Conservation (phyloP, 2,329 filamentous ascomycete species). For the Aureobasidium sp. region DNA sequence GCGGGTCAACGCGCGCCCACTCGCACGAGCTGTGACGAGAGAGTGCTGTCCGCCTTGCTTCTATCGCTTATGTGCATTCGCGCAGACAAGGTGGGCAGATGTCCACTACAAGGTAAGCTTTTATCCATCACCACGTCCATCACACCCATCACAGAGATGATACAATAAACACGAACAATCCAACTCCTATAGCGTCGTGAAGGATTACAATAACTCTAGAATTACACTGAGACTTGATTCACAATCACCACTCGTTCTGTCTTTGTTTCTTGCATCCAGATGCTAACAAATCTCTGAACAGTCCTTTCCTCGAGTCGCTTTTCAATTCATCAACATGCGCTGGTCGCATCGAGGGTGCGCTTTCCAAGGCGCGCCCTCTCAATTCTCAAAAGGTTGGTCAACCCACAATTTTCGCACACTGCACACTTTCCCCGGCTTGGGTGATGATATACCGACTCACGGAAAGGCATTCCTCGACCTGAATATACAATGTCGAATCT, state of each 20-base stretch:
- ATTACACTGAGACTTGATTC: slow-evolving; percentile 41
- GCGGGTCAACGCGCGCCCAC: not conserved
- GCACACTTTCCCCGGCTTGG: slow-evolving; percentile 1
- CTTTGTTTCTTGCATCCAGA: not conserved
- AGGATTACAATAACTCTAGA: slow-evolving; percentile 44
- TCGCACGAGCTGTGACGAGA: not conserved
- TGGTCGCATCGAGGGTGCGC: not conserved
- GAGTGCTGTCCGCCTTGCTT: not conserved
- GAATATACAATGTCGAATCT: slow-evolving; percentile 55
- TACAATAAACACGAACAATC: slow-evolving; percentile 42
- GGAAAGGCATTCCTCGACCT: slow-evolving; percentile 59
- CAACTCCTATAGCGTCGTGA: slow-evolving; percentile 47
- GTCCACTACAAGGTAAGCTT: not conserved
- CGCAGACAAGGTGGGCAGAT: not conserved
- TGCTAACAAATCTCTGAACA: slow-evolving; percentile 1
- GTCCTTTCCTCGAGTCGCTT: not conserved
- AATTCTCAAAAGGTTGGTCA: slow-evolving; percentile 13
- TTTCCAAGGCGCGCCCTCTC: not conserved
- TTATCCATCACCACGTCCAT: not conserved
- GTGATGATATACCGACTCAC: slow-evolving; percentile 54
- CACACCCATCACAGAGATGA: slow-evolving; percentile 13
- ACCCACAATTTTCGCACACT: not conserved
- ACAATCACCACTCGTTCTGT: not conserved
- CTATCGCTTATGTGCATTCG: not conserved
- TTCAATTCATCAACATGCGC: not conserved